phyloP scores from a whole-genome alignment of 345 rosid genomes.

The Brassica juncea region DNA sequence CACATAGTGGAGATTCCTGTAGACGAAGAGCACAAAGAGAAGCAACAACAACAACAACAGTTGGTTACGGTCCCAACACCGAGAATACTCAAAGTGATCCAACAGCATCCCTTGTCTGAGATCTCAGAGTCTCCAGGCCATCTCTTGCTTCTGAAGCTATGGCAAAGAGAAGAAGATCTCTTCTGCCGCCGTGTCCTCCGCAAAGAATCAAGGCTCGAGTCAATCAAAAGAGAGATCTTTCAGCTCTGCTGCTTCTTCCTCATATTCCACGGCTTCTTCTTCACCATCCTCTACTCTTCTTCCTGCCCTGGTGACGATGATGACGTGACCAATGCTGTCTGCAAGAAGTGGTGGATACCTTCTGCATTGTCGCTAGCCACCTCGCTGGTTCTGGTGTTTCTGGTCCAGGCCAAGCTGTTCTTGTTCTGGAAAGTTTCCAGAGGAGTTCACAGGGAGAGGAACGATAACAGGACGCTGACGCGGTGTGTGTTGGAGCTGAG shows the following conservation, averaged over 20 bases:
- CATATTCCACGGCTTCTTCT: conserved; percentile 67
- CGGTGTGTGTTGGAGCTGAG: conserved; percentile 84
- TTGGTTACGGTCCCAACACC: conserved; percentile 38
- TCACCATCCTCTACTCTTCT: conserved; percentile 66
- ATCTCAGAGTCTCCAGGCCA: conserved; percentile 94
- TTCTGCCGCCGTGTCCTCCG: conserved; percentile 51
- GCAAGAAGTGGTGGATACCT: conserved; percentile 92
- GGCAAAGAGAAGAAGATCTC: conserved; percentile 89
- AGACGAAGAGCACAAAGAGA: conserved; percentile 70
- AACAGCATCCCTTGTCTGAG: conserved; percentile 85
- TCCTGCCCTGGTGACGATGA: conserved; percentile 41
- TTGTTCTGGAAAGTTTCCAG: conserved; percentile 71
- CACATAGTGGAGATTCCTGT: conserved; percentile 86
- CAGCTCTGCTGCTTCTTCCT: conserved; percentile 78
- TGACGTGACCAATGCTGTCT: conserved; percentile 14
- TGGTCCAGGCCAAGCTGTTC: conserved; percentile 72
- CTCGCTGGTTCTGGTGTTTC: conserved; percentile 65
- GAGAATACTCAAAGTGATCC: conserved; percentile 53
- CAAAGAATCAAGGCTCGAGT: conserved; percentile 71
- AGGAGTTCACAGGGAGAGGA: conserved; percentile 74
- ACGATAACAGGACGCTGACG: conserved; percentile 62
- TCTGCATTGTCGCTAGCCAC: conserved; percentile 52
- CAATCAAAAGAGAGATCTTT: conserved; percentile 79
- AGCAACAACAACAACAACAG: conserved; percentile 33
- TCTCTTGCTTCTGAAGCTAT: conserved; percentile 78